These are phyloP conservation scores for Trichophyton simii DNA, from an alignment of 2,329 filamentous ascomycete species.

Conservation along the genomic window DNA sequence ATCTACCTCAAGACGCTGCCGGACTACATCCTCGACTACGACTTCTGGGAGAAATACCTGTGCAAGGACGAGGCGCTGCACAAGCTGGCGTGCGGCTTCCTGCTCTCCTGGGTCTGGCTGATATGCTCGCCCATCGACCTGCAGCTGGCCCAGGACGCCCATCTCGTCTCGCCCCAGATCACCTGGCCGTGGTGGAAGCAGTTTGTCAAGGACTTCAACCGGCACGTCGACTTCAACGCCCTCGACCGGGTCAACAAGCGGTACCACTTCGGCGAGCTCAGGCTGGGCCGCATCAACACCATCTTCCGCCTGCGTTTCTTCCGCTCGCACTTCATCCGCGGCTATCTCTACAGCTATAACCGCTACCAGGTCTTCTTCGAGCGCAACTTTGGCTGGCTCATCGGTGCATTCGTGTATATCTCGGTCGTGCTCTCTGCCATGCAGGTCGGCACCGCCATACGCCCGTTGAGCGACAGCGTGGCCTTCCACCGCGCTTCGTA, in stretches of 20 bases:
- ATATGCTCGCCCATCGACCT: constrained; percentile 31
- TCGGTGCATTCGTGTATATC: constrained; percentile 32
- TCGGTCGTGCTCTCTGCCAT: constrained; percentile 38
- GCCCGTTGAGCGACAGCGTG: constrained; percentile 5
- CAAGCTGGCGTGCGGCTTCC: constrained; percentile 25
- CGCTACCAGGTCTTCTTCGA: constrained; percentile 33
- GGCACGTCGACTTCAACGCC: constrained; percentile 19
- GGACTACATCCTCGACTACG: constrained; percentile 15
- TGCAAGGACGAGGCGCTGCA: constrained; percentile 17
- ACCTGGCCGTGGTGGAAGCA: constrained; percentile 31
- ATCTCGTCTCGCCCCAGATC: constrained; percentile 24
- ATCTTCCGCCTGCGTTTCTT: constrained; percentile 26
- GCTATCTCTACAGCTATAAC: constrained; percentile 21
- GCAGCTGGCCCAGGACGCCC: constrained; percentile 20
- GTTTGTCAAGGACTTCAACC: constrained; percentile 23
- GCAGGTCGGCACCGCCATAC: constrained; percentile 29
- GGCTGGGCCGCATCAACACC: constrained; percentile 34
- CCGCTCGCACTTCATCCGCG: constrained; percentile 19
- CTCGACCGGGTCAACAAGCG: constrained; percentile 25
- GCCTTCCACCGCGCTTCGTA: constrained; percentile 10
- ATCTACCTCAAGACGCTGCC: constrained; percentile 22
- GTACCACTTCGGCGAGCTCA: constrained; percentile 35
- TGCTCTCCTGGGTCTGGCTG: constrained; percentile 33
- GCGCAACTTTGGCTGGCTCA: constrained; percentile 33
- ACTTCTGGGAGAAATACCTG: constrained; percentile 17